Conservation (phyloP, 2,329 filamentous ascomycete species). For the Fusarium goolgardi region DNA sequence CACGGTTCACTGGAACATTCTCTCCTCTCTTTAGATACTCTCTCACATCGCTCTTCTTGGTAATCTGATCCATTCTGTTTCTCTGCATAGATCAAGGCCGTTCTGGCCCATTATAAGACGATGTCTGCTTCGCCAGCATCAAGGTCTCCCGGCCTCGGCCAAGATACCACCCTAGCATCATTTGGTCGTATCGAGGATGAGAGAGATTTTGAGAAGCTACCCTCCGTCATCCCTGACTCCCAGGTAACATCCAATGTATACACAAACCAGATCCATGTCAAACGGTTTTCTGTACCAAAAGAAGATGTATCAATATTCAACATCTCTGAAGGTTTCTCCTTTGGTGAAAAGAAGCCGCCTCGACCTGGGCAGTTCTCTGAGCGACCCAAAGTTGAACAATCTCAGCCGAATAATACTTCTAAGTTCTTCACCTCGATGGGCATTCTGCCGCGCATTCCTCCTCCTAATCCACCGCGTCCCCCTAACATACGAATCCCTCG, state of each 20-base stretch:
- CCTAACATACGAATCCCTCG: neutral
- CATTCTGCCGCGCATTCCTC: neutral
- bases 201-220: slow-evolving; percentile 19
- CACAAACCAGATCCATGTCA: slow-evolving; percentile 5
- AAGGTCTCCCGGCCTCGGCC: neutral
- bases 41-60: neutral
- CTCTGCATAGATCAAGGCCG: neutral
- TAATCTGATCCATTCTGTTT: too few relatives aligned
- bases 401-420: neutral
- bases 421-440: neutral
- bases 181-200: slow-evolving; percentile 20
- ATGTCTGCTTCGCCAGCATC: slow-evolving; percentile 6
- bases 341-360: slow-evolving; percentile 32
- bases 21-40: neutral
- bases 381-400: slow-evolving; percentile 25
- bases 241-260: slow-evolving; percentile 1
- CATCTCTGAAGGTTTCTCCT: slow-evolving; percentile 44
- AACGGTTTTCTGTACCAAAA: slow-evolving; percentile 24
- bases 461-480: neutral
- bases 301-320: slow-evolving; percentile 40
- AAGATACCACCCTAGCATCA: slow-evolving; percentile 16
- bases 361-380: slow-evolving; percentile 42
- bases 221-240: slow-evolving; percentile 25
- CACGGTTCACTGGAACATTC: neutral
- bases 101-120: neutral